Conservation (phyloP, 2,329 filamentous ascomycete species). For the Cryphonectria nitschkei region DNA sequence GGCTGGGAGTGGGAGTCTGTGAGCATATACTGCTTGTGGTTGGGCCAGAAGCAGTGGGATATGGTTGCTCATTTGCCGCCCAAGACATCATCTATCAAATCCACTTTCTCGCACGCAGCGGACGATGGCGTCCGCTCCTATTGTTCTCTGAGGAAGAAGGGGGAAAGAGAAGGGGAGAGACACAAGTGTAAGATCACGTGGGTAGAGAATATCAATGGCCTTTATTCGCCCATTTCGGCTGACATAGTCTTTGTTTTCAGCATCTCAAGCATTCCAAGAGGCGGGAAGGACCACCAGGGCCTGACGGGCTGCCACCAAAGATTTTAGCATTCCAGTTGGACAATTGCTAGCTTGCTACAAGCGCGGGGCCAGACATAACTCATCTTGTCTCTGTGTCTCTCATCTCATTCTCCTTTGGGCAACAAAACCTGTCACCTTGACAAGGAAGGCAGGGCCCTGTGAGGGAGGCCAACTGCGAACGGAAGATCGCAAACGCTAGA, state of each 20-base stretch:
- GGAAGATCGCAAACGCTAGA: conserved; percentile 38
- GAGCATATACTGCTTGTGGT: conserved; percentile 28
- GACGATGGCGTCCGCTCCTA: conserved; percentile 10
- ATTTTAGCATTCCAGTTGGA: conserved; percentile 34
- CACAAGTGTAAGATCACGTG: conserved; percentile 32
- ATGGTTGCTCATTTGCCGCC: conserved; percentile 24
- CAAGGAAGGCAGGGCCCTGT: neutral
- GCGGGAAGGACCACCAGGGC: conserved; percentile 18
- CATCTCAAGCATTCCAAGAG: conserved; percentile 34
- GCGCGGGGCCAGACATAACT: conserved; percentile 22
- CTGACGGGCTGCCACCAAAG: conserved; percentile 11
- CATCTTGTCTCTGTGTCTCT: neutral
- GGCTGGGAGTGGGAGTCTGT: conserved; percentile 34
- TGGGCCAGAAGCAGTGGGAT: conserved; percentile 20
- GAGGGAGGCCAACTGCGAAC: conserved; percentile 33
- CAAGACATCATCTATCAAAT: conserved; percentile 20
- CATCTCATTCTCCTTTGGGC: conserved; percentile 13
- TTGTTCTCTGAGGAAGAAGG: conserved; percentile 8
- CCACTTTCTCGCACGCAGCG: conserved; percentile 13
- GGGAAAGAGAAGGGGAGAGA: conserved; percentile 1
- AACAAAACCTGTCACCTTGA: conserved; percentile 21
- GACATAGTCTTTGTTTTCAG: conserved; percentile 44
- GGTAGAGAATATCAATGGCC: conserved; percentile 29
- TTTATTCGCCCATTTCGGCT: conserved; percentile 37
- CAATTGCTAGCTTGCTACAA: conserved; percentile 32